Base-by-base conservation (phyloP, 768 basidiomycete species). In the Erythrobasidium yunnanense region DNA sequence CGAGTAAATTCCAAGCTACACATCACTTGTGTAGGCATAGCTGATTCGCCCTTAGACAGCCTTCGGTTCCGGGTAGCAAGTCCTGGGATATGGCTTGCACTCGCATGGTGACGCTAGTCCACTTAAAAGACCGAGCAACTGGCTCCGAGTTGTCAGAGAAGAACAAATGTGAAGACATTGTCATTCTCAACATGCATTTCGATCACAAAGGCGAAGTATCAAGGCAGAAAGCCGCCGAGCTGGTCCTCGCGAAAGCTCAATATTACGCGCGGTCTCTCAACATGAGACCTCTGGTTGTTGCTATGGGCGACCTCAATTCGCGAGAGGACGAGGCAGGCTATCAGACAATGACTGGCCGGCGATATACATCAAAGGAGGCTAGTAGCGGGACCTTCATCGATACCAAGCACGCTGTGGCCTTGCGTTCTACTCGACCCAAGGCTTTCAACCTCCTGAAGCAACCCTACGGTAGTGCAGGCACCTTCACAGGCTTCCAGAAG, bases 271-370 rank as follows among this genome's bases (percentile, higher is more conserved):
- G n/a, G n/a, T n/a, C n/a, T n/a, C 6, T 50, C 11, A 66, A 70
- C 6, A 34, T 35, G 42, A 66, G 56, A 13, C 69, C 70, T 20
- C 66, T 70, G 6, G 69, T 76, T 1, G 65, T 77, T 0, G 55
- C 76, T 1, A 55, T 74, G 17, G 77, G 77, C 0, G 77, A 77
- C 55, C 67, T 77, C 38, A 77, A 77, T 58, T 77, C 76, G 8
- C 74, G 74, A 11, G 68, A 71, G 0, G 58, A 72, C 23, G 76
- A 77, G 68, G 58, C 67, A 15, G 77, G 75, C 1, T 77, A 77
- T 66, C 70, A 72, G 46, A 71, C 70, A 30, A 70, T 77, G 23
- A 75, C 71, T 2, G 68, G 58, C 0, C 20, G 51, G 5, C 29
- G 51, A 32, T 70, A 72, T 42, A 18, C 29, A 1, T 25, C 53